Conservation (phyloP, 148 eudicot genomes). For the Fallopia convolvulus region DNA sequence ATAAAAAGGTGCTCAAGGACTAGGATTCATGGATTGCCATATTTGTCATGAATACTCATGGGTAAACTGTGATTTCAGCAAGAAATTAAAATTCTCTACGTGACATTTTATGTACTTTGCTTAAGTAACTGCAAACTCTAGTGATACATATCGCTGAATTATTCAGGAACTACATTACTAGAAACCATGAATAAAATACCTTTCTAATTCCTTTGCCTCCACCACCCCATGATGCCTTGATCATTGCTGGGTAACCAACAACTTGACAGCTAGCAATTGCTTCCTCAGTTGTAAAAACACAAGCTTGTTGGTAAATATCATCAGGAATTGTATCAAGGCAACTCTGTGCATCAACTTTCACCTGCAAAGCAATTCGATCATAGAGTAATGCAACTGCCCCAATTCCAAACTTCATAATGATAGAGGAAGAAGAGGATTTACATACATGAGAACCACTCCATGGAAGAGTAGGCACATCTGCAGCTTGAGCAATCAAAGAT, state of each 20-base stretch:
- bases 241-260: conserved; percentile 98
- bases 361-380: conserved; percentile 33
- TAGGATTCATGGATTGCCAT: background rate
- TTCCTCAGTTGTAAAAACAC: conserved; percentile 90
- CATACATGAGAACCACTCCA: conserved; percentile 99
- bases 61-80: background rate
- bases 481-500: conserved; percentile 97
- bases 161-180: background rate
- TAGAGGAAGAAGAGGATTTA: background rate
- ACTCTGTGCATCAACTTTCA: conserved; percentile 71
- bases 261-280: conserved; percentile 93
- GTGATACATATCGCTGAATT: background rate
- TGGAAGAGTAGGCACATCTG: conserved; percentile 97
- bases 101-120: background rate
- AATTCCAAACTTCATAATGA: background rate
- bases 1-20: background rate
- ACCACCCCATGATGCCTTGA: conserved; percentile 99
- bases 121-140: background rate
- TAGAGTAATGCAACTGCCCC: background rate
- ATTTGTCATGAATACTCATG: too few relatives aligned
- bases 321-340: conserved; percentile 78
- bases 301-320: conserved; percentile 73
- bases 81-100: background rate
- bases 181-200: conserved; percentile 36
- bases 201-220: conserved; percentile 99